These are phyloP conservation scores for Oryza brachyantha DNA, from an alignment of 176 grass and related monocot genomes.

Conservation along the genomic window DNA sequence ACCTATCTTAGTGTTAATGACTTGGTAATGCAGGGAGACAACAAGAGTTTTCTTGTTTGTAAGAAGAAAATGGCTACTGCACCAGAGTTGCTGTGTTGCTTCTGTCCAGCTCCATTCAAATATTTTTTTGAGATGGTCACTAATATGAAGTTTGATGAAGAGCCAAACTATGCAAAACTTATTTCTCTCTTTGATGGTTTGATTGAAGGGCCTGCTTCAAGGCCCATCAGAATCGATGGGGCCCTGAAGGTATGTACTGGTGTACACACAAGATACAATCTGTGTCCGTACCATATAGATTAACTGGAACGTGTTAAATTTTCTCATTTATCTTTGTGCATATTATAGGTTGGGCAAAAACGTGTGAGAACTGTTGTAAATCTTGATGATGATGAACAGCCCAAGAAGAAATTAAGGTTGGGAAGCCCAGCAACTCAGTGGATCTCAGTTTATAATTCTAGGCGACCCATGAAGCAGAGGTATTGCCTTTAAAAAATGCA, in stretches of 20 bases:
- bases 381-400: slow-evolving; percentile 75
- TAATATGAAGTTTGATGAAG: slow-evolving; percentile 89
- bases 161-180: slow-evolving; percentile 81
- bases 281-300: not conserved
- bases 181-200: slow-evolving; percentile 78
- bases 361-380: slow-evolving; percentile 64
- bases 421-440: slow-evolving; percentile 76
- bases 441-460: slow-evolving; percentile 91
- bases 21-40: slow-evolving; percentile 61
- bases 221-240: slow-evolving; percentile 83
- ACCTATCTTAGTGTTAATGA: slow-evolving; percentile 21
- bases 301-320: slow-evolving; percentile 17
- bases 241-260: slow-evolving; percentile 69
- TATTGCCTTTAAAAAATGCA: slow-evolving; percentile 31
- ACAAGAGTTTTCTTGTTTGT: slow-evolving; percentile 93
- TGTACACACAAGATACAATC: not conserved
- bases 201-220: slow-evolving; percentile 60
- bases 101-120: slow-evolving; percentile 84
- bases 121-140: slow-evolving; percentile 78
- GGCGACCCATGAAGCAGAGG: slow-evolving; percentile 86
- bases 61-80: slow-evolving; percentile 91
- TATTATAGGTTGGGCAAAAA: slow-evolving; percentile 78
- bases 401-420: slow-evolving; percentile 74
- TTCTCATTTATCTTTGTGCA: slow-evolving; percentile 8
- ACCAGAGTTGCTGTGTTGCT: slow-evolving; percentile 58